Base-by-base conservation (phyloP, 768 basidiomycete genomes). In the Cystofilobasidium ferigula region DNA sequence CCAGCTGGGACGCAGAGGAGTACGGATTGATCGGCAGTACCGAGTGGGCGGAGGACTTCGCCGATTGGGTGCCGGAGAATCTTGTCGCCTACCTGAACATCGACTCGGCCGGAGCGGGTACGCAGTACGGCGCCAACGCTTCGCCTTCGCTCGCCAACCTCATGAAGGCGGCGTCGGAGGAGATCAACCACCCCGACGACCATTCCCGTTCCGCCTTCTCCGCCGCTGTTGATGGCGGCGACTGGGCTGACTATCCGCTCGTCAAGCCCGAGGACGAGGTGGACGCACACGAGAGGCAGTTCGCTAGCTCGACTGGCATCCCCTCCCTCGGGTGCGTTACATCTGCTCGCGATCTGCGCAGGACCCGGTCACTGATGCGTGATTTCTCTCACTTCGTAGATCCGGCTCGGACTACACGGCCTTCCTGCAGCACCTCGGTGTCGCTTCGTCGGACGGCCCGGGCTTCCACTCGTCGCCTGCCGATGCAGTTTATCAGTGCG, bases 21-120 rank as follows among this genome's bases (percentile, higher is more conserved):
- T 75, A 75, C 36, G 75, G 76, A 7, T 62, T 77, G 57, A 75
- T 79, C 20, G 93, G 93, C 32, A 87, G 85, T 9, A 45, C 42
- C 30, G 94, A 97, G 76, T 94, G 86, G 82, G 90, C 85, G 3
- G 94, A 97, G 74, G 94, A 97, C 73, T 97, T 94, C 72, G 73
- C 84, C 0, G 80, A 82, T 20, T 94, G 87, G 84, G 83, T 97
- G 43, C 80, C 82, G 45, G 78, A 86, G 38, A 82, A 93, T 69
- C 87, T 85, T 51, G 90, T 88, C 20, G 82, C 88, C 18, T 98
- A 97, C 73, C 77, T 95, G 64, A 95, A 95, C 72, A 80, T 92
- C 57, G 87, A 89, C 71, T 79, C 81, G 10, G 83, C 87, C 2
- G 84, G 84, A 10, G 73, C 80, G 7, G 86, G 85, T 20, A 84